Conservation (phyloP, 495 filamentous ascomycete species). For the Hypoxylon fuscum region DNA sequence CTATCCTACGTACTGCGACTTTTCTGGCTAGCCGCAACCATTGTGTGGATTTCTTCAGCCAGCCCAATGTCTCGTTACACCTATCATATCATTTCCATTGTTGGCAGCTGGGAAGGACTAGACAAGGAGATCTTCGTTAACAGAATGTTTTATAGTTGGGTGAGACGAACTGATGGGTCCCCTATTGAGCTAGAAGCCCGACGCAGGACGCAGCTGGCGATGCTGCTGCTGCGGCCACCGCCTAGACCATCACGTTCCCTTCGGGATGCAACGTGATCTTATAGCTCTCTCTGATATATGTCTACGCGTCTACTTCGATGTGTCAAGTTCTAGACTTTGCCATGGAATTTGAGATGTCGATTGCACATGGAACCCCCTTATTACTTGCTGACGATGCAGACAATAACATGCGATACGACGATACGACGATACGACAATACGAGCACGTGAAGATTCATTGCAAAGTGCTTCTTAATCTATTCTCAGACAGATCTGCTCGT, state of each 20-base stretch:
- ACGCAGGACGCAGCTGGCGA: slow-evolving; percentile 23
- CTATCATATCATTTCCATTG: slow-evolving; percentile 27
- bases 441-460: slow-evolving; percentile 12
- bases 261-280: slow-evolving; percentile 13
- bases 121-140: slow-evolving; percentile 6
- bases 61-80: slow-evolving; percentile 11
- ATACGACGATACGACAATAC: neutral
- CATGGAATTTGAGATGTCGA: neutral
- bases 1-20: slow-evolving; percentile 18
- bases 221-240: slow-evolving; percentile 36
- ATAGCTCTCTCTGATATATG: neutral
- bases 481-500: slow-evolving; percentile 18
- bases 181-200: slow-evolving; percentile 30
- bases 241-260: slow-evolving; percentile 28
- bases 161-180: slow-evolving; percentile 11
- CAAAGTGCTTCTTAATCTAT: slow-evolving; percentile 28
- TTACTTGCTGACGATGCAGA: neutral
- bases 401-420: slow-evolving; percentile 1
- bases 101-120: slow-evolving; percentile 20
- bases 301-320: slow-evolving; percentile 9
- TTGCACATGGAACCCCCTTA: neutral
- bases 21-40: slow-evolving; percentile 14
- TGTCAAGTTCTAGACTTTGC: neutral
- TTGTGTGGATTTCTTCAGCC: slow-evolving; percentile 34
- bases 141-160: neutral